Base-by-base conservation (phyloP, 805 yeast species). In the Myxozyma nipponensis region DNA sequence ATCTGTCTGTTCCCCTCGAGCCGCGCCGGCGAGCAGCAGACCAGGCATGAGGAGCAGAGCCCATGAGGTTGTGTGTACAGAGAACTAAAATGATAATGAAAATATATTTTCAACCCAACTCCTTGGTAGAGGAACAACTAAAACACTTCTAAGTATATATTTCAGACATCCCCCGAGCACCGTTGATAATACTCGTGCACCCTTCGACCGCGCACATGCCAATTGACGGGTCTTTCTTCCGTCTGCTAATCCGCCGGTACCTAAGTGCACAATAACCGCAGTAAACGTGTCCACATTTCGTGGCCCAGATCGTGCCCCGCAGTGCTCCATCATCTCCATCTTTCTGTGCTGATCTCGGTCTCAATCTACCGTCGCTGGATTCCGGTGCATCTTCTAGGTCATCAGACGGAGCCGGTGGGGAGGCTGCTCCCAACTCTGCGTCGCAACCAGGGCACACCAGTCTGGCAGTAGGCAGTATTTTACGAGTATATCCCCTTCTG, bases 221-320 rank as follows among this genome's bases (percentile, higher is more conserved):
- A 3, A 40, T 13, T 9, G 22, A 18, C 36, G 18, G 4, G 13
- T 46, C 43, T 35, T 42, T 34, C 38, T 36, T 32, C 22, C 51
- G 39, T 17, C 43, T 41, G 3, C 50, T 34, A 1, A 48, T 35
- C 6, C 19, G 24, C 26, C 40, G 46, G 22, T 40, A 51, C 23
- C 44, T 45, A 19, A 13, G 19, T n/a, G 57, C 59, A 32, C 60
- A 56, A 10, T 22, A 23, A 2, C 60, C 60, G 28, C 60, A 56
- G 18, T 54, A 56, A 4, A 50, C 57, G 26, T 56, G 60, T 3
- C 59, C 58, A 43, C 60, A 56, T 23, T 39, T 45, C 4, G 49
- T 53, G 9, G 44, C 47, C 50, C 55, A 56, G 28, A 56, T 49
- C 36, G 30, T 39, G 6, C 38, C 26, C 32, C 46, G 48, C 5